Base-by-base conservation (phyloP, 1,139 yeast species). In the Diutina sp. region DNA sequence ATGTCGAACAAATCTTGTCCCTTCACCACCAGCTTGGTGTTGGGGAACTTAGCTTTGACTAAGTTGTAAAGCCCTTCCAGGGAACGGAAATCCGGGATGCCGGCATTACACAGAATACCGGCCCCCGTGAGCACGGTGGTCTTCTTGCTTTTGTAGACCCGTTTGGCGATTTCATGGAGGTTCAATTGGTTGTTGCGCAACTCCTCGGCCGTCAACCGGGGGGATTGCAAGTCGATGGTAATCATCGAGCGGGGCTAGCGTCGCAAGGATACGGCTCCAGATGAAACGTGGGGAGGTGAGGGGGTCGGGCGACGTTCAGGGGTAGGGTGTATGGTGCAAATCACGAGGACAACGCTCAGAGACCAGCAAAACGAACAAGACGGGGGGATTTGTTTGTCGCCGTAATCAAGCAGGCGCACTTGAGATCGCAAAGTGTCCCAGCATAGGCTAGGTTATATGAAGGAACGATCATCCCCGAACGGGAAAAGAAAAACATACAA, bases 41-140 rank as follows among this genome's bases (percentile, higher is more conserved):
- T 77, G 2, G 90, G 89, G 64, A 80, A 80, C 62, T 82, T 80
- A 18, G 73, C 72, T 64, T 85, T 87, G 21, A 85, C 90, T 71
- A 84, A 68, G 60, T 86, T 83, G 71, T 91, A 91, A 29, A 91
- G 76, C 1, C 98, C 98, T 61, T 86, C 83, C 18, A 84, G 74
- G 1, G 96, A 87, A 58, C 98, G 77, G 68, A 91, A 91, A 68
- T 91, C 98, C 1, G 98, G 98, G 57, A 91, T 91, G 0, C 98
- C 98, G 0, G 98, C 97, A 67, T 88, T 90, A 67, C 97, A 90
- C 30, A 97, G 89, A 58, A 91, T 89, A 1, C 98, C 98, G 1
- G 98, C 98, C 8, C 98, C 97, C 0, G 97, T 90, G 57, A 90
- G 76, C 8, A 85, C 76, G 12, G 85, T 73, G 53, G 84, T 72